Percentiles rank a stretch among this genome's conserved stretches.
Evolutionary conservation across 1,284 basidiomycete genomes (phyloP).

Genomic region (Ustilago hordei): DNA sequence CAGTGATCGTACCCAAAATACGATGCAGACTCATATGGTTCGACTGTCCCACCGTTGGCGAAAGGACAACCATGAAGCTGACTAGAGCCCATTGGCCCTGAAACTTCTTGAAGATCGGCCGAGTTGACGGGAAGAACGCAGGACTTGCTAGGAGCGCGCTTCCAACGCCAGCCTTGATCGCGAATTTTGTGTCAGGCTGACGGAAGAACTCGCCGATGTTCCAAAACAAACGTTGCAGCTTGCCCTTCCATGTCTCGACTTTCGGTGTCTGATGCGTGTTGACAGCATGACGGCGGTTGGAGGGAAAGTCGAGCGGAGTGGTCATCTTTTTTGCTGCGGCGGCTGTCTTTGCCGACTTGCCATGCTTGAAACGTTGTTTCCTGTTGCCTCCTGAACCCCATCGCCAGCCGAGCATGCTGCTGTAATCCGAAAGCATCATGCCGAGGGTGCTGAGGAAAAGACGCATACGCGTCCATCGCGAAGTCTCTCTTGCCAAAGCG

Average conservation of each 20-base stretch:
- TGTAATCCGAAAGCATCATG: slow-evolving; percentile 22
- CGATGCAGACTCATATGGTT: slow-evolving; percentile 66
- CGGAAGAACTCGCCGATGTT: slow-evolving; percentile 77
- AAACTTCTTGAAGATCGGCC: slow-evolving; percentile 82
- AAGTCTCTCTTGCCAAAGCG: slow-evolving; percentile 39
- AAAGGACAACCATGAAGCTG: slow-evolving; percentile 75
- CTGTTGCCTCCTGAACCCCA: slow-evolving; percentile 15
- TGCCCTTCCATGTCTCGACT: slow-evolving; percentile 49
- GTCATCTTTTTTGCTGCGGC: slow-evolving; percentile 71
- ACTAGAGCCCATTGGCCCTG: slow-evolving; percentile 95
- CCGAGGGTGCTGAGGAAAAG: slow-evolving; percentile 29
- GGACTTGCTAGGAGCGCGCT: slow-evolving; percentile 84
- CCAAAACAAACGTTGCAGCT: slow-evolving; percentile 76
- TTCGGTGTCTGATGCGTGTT: slow-evolving; percentile 85
- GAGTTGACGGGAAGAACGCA: slow-evolving; percentile 83
- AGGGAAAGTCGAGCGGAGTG: slow-evolving; percentile 77
- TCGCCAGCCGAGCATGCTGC: slow-evolving; percentile 42
- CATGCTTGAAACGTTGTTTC: background rate
- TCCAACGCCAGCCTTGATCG: slow-evolving; percentile 81
- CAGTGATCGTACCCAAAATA: slow-evolving; percentile 71
- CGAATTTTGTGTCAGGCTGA: slow-evolving; percentile 85
- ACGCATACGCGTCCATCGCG: slow-evolving; percentile 32
- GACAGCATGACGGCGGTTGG: slow-evolving; percentile 82
- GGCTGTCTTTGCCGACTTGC: slow-evolving; percentile 1
- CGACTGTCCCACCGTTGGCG: slow-evolving; percentile 64